phyloP scores from a whole-genome alignment of 78 protist genomes.

The Diacronema lutheri region DNA sequence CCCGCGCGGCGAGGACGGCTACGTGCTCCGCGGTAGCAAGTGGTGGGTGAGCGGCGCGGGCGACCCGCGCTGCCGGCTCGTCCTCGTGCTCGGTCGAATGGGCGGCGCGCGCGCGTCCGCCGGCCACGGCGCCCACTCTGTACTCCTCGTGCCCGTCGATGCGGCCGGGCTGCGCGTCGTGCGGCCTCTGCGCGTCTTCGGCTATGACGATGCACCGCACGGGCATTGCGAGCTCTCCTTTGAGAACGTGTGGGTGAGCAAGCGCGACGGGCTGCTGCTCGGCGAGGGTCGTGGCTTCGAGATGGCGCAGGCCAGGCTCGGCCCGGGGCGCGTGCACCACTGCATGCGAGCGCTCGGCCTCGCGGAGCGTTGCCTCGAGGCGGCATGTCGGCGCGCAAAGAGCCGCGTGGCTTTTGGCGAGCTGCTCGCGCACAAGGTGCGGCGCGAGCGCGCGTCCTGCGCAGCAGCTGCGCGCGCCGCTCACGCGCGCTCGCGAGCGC shows the following conservation, averaged over 20 bases:
- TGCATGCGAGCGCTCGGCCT: conserved; percentile 80
- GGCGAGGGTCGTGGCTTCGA: conserved; percentile 21
- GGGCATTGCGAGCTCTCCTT: conserved; percentile 62
- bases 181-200: conserved; percentile 66
- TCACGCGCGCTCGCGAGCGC: conserved; percentile 9
- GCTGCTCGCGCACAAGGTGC: neutral
- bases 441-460: neutral
- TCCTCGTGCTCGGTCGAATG: conserved; percentile 66
- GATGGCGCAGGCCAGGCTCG: conserved; percentile 54
- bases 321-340: conserved; percentile 87
- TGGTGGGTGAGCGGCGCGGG: conserved; percentile 66
- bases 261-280: conserved; percentile 46
- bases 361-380: conserved; percentile 55
- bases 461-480: neutral
- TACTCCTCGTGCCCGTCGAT: conserved; percentile 66
- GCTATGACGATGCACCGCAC: conserved; percentile 78
- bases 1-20: conserved; percentile 42
- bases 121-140: conserved; percentile 51
- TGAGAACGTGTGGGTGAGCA: conserved; percentile 65
- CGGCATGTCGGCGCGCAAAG: conserved; percentile 41
- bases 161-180: conserved; percentile 22
- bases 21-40: conserved; percentile 74
- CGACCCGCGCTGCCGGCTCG: conserved; percentile 61
- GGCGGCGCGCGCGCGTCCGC: neutral
- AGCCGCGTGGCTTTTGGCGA: conserved; percentile 16